Percentiles rank a stretch among this genome's conserved stretches.
These are phyloP conservation scores for Venturia carpophila DNA, from an alignment of 2,329 filamentous ascomycete genomes.

Conservation along the genomic window DNA sequence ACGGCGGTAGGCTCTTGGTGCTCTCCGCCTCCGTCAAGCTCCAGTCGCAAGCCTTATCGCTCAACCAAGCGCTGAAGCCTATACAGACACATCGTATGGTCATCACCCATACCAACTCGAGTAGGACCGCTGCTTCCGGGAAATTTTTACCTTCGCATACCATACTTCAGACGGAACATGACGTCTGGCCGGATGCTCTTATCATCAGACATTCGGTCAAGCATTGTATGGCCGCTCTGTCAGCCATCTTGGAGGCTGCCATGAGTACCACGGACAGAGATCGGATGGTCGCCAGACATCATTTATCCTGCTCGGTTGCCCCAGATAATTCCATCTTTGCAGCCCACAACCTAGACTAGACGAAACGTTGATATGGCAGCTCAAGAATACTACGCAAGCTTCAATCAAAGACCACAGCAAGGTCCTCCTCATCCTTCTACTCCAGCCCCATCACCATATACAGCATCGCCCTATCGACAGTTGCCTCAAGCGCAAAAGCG, in stretches of 20 bases:
- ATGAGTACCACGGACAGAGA: not conserved
- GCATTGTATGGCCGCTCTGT: not conserved
- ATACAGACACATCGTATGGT: not conserved
- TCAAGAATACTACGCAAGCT: conserved; percentile 18
- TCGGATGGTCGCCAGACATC: conserved; percentile 1
- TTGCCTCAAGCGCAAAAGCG: not conserved
- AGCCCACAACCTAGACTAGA: not conserved
- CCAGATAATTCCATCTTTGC: not conserved
- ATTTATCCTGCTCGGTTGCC: not conserved
- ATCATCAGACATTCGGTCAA: not conserved
- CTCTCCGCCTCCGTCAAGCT: no score
- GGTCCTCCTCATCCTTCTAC: conserved; percentile 5
- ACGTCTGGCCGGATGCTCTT: not conserved
- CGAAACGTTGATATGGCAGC: conserved; percentile 16
- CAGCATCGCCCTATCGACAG: not conserved
- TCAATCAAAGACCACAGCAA: conserved; percentile 4
- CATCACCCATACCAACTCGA: not conserved
- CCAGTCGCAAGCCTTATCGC: not conserved
- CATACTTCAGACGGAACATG: not conserved
- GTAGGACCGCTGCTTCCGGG: conserved; percentile 3
- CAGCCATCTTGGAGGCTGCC: not conserved
- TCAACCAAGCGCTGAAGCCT: not conserved
- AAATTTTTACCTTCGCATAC: not conserved
- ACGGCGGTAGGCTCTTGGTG: no score
- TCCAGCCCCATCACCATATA: not conserved